Evolutionary conservation across 495 filamentous ascomycete species (phyloP).

Genomic region (Penicillium cinerascens): DNA sequence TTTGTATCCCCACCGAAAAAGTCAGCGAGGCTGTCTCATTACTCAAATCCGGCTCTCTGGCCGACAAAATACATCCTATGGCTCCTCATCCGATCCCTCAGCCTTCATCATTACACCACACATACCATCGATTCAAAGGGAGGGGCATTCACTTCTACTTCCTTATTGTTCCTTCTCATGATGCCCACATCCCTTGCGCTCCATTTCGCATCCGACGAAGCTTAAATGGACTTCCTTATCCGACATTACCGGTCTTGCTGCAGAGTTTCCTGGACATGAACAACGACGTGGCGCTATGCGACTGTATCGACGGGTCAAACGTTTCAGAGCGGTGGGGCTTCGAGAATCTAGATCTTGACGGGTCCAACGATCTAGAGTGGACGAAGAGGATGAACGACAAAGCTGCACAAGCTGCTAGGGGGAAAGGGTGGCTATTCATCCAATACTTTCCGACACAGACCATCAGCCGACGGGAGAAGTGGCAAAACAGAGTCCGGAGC

Average conservation of each 20-base stretch:
- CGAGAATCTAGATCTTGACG: conserved; percentile 31
- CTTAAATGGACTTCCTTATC: conserved; percentile 33
- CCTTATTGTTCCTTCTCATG: conserved; percentile 28
- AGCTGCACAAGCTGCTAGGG: conserved; percentile 14
- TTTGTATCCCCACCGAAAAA: conserved; percentile 27
- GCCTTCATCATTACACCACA: conserved; percentile 30
- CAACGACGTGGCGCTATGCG: conserved; percentile 29
- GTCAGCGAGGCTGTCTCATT: conserved; percentile 14
- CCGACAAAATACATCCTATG: conserved; percentile 14
- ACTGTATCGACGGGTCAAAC: conserved; percentile 37
- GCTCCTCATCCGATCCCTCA: conserved; percentile 16
- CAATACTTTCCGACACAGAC: conserved; percentile 23
- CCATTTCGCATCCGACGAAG: conserved; percentile 31
- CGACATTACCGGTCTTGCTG: conserved; percentile 29
- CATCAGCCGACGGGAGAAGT: conserved; percentile 24
- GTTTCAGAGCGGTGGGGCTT: conserved; percentile 37
- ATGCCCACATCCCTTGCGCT: conserved; percentile 28
- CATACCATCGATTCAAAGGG: conserved; percentile 33
- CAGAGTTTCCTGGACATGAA: conserved; percentile 36
- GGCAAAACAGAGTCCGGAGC: conserved; percentile 23
- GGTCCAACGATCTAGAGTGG: conserved; percentile 33
- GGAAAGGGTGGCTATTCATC: conserved; percentile 26
- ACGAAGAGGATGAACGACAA: conserved; percentile 23
- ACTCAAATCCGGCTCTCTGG: conserved; percentile 10
- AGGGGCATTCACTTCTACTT: conserved; percentile 30